phyloP scores from a whole-genome alignment of 345 rosid species.

The Laguncularia racemosa region DNA sequence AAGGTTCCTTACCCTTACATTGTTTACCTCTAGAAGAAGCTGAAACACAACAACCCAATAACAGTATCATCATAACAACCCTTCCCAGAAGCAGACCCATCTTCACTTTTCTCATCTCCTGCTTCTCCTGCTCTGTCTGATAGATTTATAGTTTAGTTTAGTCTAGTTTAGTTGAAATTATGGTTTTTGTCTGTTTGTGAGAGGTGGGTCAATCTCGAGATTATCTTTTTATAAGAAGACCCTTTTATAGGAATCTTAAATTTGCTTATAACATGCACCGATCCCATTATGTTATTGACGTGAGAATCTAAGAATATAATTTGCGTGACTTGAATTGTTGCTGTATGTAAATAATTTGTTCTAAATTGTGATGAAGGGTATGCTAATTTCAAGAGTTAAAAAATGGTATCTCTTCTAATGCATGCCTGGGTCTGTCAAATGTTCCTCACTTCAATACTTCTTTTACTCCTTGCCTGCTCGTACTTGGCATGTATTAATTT shows the following conservation, averaged over 20 bases:
- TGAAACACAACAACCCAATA: background rate
- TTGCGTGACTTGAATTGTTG: constrained; percentile 1
- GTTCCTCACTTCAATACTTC: constrained; percentile 10
- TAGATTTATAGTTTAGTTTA: too few relatives aligned
- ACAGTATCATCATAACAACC: constrained; percentile 1
- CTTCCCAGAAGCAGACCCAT: constrained; percentile 10
- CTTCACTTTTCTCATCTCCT: constrained; percentile 22
- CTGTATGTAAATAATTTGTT: background rate
- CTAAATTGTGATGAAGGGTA: background rate
- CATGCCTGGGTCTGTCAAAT: constrained; percentile 67
- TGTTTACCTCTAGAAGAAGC: background rate
- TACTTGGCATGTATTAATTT: too few relatives aligned
- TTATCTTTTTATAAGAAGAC: too few relatives aligned
- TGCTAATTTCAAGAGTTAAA: too few relatives aligned
- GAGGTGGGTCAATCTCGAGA: too few relatives aligned
- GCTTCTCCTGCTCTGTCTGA: too few relatives aligned
- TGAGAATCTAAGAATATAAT: constrained; percentile 1
- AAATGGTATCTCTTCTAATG: too few relatives aligned
- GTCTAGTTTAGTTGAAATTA: too few relatives aligned
- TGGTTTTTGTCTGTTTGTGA: too few relatives aligned
- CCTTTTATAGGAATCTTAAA: too few relatives aligned
- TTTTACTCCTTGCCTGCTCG: constrained; percentile 5
- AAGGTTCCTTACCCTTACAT: too few relatives aligned
- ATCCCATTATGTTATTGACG: background rate
- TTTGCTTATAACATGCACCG: too few relatives aligned